These are phyloP conservation scores for Arthrinium phaeospermum DNA, from an alignment of 2,329 filamentous ascomycete species.

Conservation along the genomic window DNA sequence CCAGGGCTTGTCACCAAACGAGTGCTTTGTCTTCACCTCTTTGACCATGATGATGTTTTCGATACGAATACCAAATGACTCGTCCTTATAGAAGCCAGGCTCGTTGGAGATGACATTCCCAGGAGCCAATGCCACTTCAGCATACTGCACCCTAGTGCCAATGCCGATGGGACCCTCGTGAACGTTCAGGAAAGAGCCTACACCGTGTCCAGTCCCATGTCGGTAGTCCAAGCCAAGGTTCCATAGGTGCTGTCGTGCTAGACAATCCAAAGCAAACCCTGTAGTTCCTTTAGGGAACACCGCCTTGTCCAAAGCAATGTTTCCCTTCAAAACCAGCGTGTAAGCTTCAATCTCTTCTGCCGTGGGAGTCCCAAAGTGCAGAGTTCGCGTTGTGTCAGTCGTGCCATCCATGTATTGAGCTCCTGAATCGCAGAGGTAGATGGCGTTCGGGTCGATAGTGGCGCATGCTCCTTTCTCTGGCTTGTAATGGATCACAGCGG, in stretches of 20 bases:
- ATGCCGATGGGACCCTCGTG: slow-evolving; percentile 98
- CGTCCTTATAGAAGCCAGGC: slow-evolving; percentile 97
- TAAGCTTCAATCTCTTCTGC: slow-evolving; percentile 87
- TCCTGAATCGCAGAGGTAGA: slow-evolving; percentile 96
- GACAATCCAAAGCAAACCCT: slow-evolving; percentile 85
- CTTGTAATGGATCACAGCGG: slow-evolving; percentile 94
- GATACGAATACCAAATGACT: slow-evolving; percentile 91
- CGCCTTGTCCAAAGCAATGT: slow-evolving; percentile 85
- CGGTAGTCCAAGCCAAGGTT: slow-evolving; percentile 88
- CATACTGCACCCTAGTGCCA: slow-evolving; percentile 87
- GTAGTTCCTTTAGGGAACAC: slow-evolving; percentile 95
- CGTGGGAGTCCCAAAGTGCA: slow-evolving; percentile 88
- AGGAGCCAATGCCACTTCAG: slow-evolving; percentile 85
- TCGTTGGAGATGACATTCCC: slow-evolving; percentile 97
- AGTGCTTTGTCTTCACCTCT: slow-evolving; percentile 84
- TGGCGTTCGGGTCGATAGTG: slow-evolving; percentile 78
- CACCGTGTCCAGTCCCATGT: slow-evolving; percentile 94
- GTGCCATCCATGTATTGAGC: slow-evolving; percentile 97
- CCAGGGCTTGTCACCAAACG: slow-evolving; percentile 93
- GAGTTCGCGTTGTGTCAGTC: slow-evolving; percentile 91
- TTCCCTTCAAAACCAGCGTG: slow-evolving; percentile 91
- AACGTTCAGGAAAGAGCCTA: slow-evolving; percentile 94
- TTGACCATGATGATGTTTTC: slow-evolving; percentile 94
- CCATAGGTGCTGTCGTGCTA: slow-evolving; percentile 94
- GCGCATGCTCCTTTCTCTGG: slow-evolving; percentile 84